Base-by-base conservation (phyloP, 306 rosid species). In the Prunus mira region DNA sequence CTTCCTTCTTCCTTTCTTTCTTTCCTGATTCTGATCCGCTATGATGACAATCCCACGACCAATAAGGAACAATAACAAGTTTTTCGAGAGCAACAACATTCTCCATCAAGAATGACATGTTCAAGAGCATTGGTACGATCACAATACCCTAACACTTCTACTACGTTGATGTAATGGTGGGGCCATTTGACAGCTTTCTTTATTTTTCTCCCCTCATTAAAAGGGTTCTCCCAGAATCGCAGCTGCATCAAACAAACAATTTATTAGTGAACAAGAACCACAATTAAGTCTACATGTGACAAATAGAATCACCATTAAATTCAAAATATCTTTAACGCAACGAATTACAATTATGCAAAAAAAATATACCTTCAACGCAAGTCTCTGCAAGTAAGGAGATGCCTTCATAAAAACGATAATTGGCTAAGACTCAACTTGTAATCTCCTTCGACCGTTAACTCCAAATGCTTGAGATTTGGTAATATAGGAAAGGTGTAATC, bases 381-480 rank as follows among this genome's bases (percentile, higher is more conserved):
- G 28, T 3, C 60, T 69, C 24, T 27, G 62, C 62, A 69, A 69
- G 58, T 5, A 17, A 50, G 46, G 64, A n/a, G 46, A 52, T 19
- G 47, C 47, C 17, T 3, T 69, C 43, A 69, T 0, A 45, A 51
- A 49, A 15, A 15, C 3, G 18, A 3, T 69, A 49, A 15, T 9
- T 25, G 12, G 50, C 7, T 3, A 69, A 69, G 32, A 49, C 20
- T 9, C n/a, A 8, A 32, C 8, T 18, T 3, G 19, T 64, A 38
- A 17, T 64, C 69, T 32, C 15, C 10, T 7, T 7, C 20, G 9
- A 30, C 5, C 5, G 12, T 32, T 0, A 63, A 30, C 17, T 64
- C 69, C 69, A 69, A 69, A 51, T 18, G 38, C 74, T 50, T 27
- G 62, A 69, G 62, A 69, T 28, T 69, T 18, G 43, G 18, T 25